Base-by-base conservation (phyloP, 495 filamentous ascomycete species). In the Cercophora samala region DNA sequence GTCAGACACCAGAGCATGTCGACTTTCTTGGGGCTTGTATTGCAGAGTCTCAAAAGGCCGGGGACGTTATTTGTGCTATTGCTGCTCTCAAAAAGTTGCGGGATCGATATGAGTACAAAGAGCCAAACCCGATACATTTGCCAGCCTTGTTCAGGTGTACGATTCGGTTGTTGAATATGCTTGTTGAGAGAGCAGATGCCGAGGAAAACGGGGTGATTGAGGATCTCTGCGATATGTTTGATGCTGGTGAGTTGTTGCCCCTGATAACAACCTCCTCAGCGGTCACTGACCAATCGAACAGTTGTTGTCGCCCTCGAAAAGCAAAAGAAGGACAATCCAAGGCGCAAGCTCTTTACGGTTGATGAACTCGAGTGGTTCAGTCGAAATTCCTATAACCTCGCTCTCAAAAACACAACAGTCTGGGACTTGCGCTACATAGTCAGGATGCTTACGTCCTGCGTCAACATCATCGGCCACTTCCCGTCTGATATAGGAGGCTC, bases 331-430 rank as follows among this genome's bases (percentile, higher is more conserved):
- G 65, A 64, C 0, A 67, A 75, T 64, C 42, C 67, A 59, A 65
- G 73, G 25, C 66, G 75, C 71, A 64, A 74, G 25, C 66, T 84
- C 17, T 89, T 90, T 74, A 84, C 78, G 1, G 58, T 82, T 22
- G 77, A 78, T 25, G 91, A 96, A 66, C 79, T 94, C 2, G 83
- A 94, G 72, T 95, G 92, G 92, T 92, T 96, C 75, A 88, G 86
- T 58, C 85, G 87, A 63, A 93, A 89, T 69, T 85, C 86, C 6
- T 96, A 95, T 75, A 93, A 93, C 69, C 74, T 92, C 24, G 85
- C 87, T 0, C 73, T 93, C 2, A 86, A 88, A 68, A 78, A 85
- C 52, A 85, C 86, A 42, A 80, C 80, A 0, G 75, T 69, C 15
- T 88, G 89, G 82, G 72, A 82, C 19, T 81, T 86, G 5, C 74